These are phyloP conservation scores for Centrapalus pauciflorus DNA, from an alignment of 129 eudicot genomes.

Conservation along the genomic window DNA sequence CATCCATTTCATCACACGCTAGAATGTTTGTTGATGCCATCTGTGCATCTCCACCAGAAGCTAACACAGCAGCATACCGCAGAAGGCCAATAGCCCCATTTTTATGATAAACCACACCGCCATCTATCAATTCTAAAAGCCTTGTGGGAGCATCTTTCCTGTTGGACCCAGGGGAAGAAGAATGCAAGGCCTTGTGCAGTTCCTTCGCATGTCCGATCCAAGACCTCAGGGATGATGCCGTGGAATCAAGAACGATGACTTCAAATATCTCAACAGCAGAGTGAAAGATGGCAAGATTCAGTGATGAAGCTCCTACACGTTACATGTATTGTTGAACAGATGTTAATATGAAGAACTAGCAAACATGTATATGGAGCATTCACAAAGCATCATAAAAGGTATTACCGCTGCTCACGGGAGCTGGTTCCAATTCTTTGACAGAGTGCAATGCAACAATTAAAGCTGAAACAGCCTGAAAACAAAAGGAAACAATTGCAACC, in stretches of 20 bases:
- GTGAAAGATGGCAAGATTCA: conserved; percentile 92
- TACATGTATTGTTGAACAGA: not conserved
- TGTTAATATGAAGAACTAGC: not conserved
- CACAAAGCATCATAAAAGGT: not conserved
- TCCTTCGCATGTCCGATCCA: conserved; percentile 94
- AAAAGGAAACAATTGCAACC: not conserved
- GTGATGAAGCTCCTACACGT: conserved; percentile 58
- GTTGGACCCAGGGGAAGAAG: conserved; percentile 97
- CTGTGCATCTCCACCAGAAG: conserved; percentile 97
- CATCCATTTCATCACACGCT: conserved; percentile 84
- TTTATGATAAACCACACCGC: conserved; percentile 86
- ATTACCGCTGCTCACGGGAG: conserved; percentile 50
- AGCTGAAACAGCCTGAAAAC: conserved; percentile 65
- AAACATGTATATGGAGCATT: not conserved
- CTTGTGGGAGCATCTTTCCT: conserved; percentile 94
- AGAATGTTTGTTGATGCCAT: conserved; percentile 72
- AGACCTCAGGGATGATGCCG: conserved; percentile 71
- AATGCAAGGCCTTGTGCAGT: conserved; percentile 75
- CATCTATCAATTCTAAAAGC: conserved; percentile 90
- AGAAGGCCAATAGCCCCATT: conserved; percentile 82
- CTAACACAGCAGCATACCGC: conserved; percentile 84
- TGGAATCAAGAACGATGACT: conserved; percentile 74
- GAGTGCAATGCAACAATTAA: conserved; percentile 80
- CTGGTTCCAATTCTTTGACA: conserved; percentile 72
- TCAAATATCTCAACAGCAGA: conserved; percentile 92